Evolutionary conservation across 2,329 filamentous ascomycete species (phyloP).

Genomic region (Sporothrix luriei): DNA sequence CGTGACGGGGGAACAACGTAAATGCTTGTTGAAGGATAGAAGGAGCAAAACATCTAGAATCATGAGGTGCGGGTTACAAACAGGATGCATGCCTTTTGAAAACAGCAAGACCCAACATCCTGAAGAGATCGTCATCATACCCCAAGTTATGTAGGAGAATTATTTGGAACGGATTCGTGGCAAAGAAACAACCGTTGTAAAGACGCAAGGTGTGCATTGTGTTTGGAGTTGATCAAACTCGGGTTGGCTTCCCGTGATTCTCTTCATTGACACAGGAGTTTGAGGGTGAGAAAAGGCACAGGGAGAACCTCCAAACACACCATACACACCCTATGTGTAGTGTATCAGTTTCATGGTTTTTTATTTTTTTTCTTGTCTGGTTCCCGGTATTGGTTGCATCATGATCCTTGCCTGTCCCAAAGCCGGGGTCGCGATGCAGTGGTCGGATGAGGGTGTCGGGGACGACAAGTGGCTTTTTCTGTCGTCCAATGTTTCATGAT

Average conservation of each 20-base stretch:
- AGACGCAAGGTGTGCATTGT: constrained; percentile 3
- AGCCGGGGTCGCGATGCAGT: constrained; percentile 9
- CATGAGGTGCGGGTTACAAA: not conserved
- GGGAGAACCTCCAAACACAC: constrained; percentile 13
- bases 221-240: constrained; percentile 26
- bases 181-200: not conserved
- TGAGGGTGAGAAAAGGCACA: not conserved
- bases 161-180: not conserved
- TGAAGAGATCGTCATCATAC: not conserved
- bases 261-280: not conserved
- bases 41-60: not conserved
- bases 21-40: not conserved
- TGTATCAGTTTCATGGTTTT: too few species aligned
- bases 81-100: not conserved
- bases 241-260: constrained; percentile 14
- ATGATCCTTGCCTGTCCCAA: constrained; percentile 13
- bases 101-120: not conserved
- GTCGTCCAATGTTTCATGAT: constrained; percentile 25
- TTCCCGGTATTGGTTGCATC: constrained; percentile 3
- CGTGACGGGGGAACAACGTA: not conserved
- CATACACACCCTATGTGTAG: too few species aligned
- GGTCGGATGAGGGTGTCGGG: not conserved
- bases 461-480: constrained; percentile 12
- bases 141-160: not conserved
- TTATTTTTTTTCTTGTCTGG: not conserved